Conservation (phyloP, 129 eudicot genomes). For the Artemisia tridentata region DNA sequence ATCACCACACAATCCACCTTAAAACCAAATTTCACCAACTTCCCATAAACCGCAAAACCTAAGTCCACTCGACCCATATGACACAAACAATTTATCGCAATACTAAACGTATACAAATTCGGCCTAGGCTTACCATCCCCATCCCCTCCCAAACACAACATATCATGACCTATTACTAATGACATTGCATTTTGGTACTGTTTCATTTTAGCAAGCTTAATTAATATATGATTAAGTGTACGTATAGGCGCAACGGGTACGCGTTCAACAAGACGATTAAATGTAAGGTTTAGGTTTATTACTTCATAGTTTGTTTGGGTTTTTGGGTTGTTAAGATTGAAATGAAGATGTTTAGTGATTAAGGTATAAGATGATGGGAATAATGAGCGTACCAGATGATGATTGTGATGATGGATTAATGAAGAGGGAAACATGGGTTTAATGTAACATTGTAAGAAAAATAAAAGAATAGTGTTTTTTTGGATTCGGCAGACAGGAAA, state of each 20-base stretch:
- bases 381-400: too few species aligned
- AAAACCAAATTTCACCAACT: constrained; percentile 29
- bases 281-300: constrained; percentile 8
- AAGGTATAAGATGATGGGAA: constrained; percentile 7
- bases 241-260: constrained; percentile 17
- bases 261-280: constrained; percentile 25
- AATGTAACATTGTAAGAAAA: too few species aligned
- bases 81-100: constrained; percentile 37
- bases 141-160: constrained; percentile 18
- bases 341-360: not conserved
- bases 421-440: too few species aligned
- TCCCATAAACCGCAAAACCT: constrained; percentile 36
- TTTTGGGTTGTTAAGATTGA: too few species aligned
- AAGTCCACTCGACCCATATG: constrained; percentile 26
- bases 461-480: too few species aligned
- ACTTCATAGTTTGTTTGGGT: constrained; percentile 17
- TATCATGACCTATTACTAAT: constrained; percentile 20
- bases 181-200: constrained; percentile 31
- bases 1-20: constrained; percentile 28
- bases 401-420: too few species aligned
- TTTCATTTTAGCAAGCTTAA: constrained; percentile 26
- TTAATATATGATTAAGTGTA: constrained; percentile 20
- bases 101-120: constrained; percentile 29
- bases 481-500: too few species aligned
- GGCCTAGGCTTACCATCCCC: constrained; percentile 11